Base-by-base conservation (phyloP, 371 early-diverging fungal genomes). In the Actinomortierella wolfii region DNA sequence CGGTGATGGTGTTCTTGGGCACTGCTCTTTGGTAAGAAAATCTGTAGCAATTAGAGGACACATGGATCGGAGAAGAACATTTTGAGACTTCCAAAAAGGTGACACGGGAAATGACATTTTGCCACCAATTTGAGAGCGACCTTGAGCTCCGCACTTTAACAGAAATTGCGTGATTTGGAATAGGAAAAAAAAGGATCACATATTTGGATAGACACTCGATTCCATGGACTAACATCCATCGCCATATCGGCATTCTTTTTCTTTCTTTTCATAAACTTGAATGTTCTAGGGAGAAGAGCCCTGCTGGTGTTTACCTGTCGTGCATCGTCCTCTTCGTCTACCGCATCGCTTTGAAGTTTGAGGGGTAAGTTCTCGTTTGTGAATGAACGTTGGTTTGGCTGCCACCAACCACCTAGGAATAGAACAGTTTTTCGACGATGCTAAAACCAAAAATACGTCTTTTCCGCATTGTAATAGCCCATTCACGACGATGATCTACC, bases 1-100 rank as follows among this genome's bases (percentile, higher is more conserved):
- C 95, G 15, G 92, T 94, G 3, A 78, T 95, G 73, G 86, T 86
- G 57, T 96, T 96, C 76, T 62, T 95, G 49, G 94, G 88, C 34
- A 88, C 90, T 42, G 91, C 95, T 45, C 76, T 96, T 44, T 95
- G 91, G 94, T 86, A 89, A 56, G 78, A 63, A 23, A 57, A 55
- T 50, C 73, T 67, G 2, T 20, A 15, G 4, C 3, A 21, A 3
- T 51, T 3, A 6, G 14, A 17, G 17, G 23, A 17, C 17, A 41
- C 20, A 13, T 4, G 1, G 18, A 4, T 4, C 39, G 13, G 39
- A 29, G 23, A 20, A 15, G 29, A 26, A 39, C n/a, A 21, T 29
- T 1, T 3, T 23, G 26, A 50, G 23, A 14, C 8, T 13, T 23
- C 34, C 17, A n/a, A 25, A 14, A 54, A 14, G 44, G 48, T 21